Evolutionary conservation across 768 basidiomycete species (phyloP).

Genomic region (Mycena albidolilacea): DNA sequence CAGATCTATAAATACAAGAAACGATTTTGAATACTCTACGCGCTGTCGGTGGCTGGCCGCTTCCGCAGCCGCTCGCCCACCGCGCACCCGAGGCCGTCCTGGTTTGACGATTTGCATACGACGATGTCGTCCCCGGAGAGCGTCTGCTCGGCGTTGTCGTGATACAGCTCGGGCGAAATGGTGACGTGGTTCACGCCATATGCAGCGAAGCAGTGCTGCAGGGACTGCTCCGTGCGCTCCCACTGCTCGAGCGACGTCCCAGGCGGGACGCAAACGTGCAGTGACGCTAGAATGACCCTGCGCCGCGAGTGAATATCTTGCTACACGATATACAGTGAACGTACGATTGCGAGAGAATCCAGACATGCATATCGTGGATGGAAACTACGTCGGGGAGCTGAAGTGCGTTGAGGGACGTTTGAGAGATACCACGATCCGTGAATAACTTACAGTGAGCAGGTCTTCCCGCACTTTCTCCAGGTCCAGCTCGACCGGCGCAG

Average conservation of each 20-base stretch:
- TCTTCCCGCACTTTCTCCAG: constrained; percentile 65
- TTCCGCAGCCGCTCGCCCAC: constrained; percentile 48
- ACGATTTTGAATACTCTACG: constrained; percentile 4
- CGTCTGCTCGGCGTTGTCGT: constrained; percentile 50
- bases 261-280: constrained; percentile 66
- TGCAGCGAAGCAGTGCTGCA: constrained; percentile 67
- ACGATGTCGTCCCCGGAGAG: constrained; percentile 47
- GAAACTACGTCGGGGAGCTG: constrained; percentile 63
- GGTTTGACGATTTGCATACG: constrained; percentile 51
- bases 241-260: constrained; percentile 65
- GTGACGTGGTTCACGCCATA: constrained; percentile 71
- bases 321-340: constrained; percentile 36
- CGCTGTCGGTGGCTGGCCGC: constrained; percentile 11
- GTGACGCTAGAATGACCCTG: constrained; percentile 66
- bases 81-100: constrained; percentile 61
- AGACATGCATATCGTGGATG: constrained; percentile 68
- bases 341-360: constrained; percentile 70
- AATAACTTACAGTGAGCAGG: constrained; percentile 56
- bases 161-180: constrained; percentile 65
- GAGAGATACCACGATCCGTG: not conserved
- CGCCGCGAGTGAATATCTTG: constrained; percentile 13
- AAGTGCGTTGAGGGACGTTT: not conserved
- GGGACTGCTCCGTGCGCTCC: constrained; percentile 62
- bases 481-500: constrained; percentile 65
- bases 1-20: constrained; percentile 24